These are phyloP conservation scores for Curvularia spicifera DNA, from an alignment of 2,329 filamentous ascomycete genomes.

Conservation along the genomic window DNA sequence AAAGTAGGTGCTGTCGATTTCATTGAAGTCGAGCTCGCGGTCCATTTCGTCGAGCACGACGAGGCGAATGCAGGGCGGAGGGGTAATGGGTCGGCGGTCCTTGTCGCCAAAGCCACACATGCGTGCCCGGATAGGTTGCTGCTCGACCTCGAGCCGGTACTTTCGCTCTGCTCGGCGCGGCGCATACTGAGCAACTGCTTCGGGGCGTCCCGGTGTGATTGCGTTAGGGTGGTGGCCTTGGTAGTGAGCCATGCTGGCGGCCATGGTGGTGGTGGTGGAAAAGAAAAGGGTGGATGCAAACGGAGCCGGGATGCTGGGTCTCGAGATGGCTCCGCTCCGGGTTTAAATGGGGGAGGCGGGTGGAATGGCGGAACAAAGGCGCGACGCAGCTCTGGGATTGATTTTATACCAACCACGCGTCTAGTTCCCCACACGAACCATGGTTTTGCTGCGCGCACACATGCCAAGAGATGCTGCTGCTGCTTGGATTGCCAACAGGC, in stretches of 20 bases:
- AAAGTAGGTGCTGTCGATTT: constrained; percentile 72
- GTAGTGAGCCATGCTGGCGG: constrained; percentile 31
- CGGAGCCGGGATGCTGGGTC: not conserved
- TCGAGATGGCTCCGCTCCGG: not conserved
- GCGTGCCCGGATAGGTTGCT: constrained; percentile 89
- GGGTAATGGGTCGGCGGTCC: constrained; percentile 95
- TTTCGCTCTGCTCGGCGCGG: constrained; percentile 4
- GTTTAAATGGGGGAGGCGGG: not conserved
- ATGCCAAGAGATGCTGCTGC: not conserved
- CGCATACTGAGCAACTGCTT: not conserved
- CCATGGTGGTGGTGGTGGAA: not conserved
- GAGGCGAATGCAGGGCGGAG: constrained; percentile 87
- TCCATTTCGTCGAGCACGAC: constrained; percentile 80
- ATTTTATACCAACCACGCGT: constrained; percentile 7
- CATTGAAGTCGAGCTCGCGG: constrained; percentile 80
- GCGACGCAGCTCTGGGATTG: not conserved
- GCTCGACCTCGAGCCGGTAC: constrained; percentile 75
- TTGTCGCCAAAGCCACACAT: constrained; percentile 99
- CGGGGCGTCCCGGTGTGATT: constrained; percentile 4
- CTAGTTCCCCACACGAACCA: not conserved
- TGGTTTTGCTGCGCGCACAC: not conserved
- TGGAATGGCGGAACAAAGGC: constrained; percentile 2
- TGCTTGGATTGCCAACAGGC: not conserved
- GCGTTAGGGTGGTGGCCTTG: constrained; percentile 47
- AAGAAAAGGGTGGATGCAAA: not conserved